Evolutionary conservation across 2,329 filamentous ascomycete species (phyloP), one percentile per base, ranked within the genome.

Genomic region (Endoconidiophora polonica): DNA sequence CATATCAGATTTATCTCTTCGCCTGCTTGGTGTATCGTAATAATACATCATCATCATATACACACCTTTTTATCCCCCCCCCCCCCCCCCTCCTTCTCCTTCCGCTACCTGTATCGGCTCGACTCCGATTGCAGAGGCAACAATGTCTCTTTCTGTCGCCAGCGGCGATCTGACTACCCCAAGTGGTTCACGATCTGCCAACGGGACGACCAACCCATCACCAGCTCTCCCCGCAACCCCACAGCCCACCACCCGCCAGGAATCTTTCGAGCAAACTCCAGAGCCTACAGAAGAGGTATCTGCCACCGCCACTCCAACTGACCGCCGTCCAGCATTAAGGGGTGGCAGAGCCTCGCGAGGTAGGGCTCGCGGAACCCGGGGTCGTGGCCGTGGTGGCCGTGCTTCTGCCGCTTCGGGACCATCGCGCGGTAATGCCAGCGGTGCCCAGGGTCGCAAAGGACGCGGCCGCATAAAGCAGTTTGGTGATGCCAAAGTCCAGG

Each of bases 401-500:
- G 53, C 61, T 56, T 33, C 40, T 26, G 44, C 48, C 33, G 49
- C 45, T 44, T 44, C 52, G 20, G 44, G 43, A 6, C 33, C 26
- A 37, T 10, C 50, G 58, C 61, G 63, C 37, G 45, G 43, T 37
- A 52, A 54, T 33, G 55, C 49, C 44, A 50, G 48, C 36, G 50
- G 49, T 40, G 55, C 50, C 42, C 48, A 50, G 44, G 52, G 18
- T 33, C 36, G 43, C 44, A 46, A 50, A 42, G 29, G 70, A 52
- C 68, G 71, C 55, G 70, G 71, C 54, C 70, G 73, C 51, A 69
- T 71, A 61, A 77, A 77, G 63, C 69, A 69, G 57, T 77, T 76
- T 57, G 64, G 68, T 53, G 69, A 73, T 55, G 64, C 68, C 54
- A 70, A 68, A 55, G 69, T 72, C 48, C 75, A 78, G 59, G 74